phyloP scores from a whole-genome alignment of 2,329 filamentous ascomycete genomes.

The Fusarium sterilihyphosum region DNA sequence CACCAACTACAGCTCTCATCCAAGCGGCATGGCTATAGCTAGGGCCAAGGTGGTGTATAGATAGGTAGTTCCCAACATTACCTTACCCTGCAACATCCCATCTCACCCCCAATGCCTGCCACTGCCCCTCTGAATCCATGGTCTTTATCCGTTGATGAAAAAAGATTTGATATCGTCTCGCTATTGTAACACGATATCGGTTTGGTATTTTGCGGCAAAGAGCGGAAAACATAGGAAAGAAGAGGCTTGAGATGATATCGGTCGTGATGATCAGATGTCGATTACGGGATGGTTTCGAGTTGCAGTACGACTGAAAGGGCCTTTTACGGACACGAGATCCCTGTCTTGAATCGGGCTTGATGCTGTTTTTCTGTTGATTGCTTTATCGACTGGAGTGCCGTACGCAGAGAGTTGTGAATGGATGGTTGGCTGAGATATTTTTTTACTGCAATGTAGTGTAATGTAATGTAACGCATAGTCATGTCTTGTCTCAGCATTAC shows the following conservation, averaged over 20 bases:
- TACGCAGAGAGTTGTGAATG: not conserved
- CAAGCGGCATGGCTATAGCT: slow-evolving; percentile 1
- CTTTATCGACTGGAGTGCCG: not conserved
- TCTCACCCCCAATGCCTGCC: slow-evolving; percentile 15
- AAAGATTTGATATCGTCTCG: slow-evolving; percentile 17
- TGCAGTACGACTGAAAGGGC: slow-evolving; percentile 12
- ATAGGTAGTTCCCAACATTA: slow-evolving; percentile 25
- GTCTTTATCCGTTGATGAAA: not conserved
- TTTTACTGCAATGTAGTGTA: not conserved
- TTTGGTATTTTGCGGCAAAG: slow-evolving; percentile 27
- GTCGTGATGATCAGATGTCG: not conserved
- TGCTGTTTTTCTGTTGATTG: not conserved
- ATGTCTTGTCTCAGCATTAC: slow-evolving; percentile 31
- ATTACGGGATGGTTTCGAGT: not conserved
- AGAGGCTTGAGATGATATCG: slow-evolving; percentile 14
- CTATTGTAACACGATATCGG: slow-evolving; percentile 18
- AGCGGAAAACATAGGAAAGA: slow-evolving; percentile 39
- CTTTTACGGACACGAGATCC: slow-evolving; percentile 35
- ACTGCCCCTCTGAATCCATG: slow-evolving; percentile 3
- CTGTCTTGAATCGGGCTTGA: not conserved
- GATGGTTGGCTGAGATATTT: slow-evolving; percentile 2
- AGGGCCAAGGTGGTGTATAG: slow-evolving; percentile 16
- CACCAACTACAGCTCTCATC: not conserved
- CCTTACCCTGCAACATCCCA: slow-evolving; percentile 39
- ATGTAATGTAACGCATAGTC: slow-evolving; percentile 8